Conservation (phyloP, 2,329 filamentous ascomycete genomes). For the Colletotrichum sp. region DNA sequence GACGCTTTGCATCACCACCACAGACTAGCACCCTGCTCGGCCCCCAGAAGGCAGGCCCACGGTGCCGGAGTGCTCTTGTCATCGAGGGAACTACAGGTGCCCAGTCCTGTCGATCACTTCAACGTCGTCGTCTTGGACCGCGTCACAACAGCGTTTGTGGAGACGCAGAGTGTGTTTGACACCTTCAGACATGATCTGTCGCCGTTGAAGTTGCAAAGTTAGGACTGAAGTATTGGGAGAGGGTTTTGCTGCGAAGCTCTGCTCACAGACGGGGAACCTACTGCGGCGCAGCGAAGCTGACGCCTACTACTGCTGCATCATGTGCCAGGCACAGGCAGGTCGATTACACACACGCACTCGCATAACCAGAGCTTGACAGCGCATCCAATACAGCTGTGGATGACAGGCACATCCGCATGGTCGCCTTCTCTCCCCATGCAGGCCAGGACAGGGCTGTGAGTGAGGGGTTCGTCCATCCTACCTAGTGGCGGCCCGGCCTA, state of each 20-base stretch:
- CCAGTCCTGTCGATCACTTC: background rate
- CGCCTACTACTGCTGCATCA: background rate
- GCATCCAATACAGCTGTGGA: background rate
- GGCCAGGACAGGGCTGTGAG: background rate
- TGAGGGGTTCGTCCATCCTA: background rate
- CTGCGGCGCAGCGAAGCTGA: conserved; percentile 5
- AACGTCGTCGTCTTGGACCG: background rate
- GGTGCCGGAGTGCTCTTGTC: background rate
- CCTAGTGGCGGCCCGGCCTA: conserved; percentile 13
- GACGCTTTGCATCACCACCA: conserved; percentile 11
- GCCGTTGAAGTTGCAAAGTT: background rate
- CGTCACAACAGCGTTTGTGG: conserved; percentile 7
- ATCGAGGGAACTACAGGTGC: background rate
- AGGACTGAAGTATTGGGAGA: background rate
- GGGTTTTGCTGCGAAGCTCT: background rate
- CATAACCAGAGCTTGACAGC: background rate
- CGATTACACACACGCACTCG: background rate
- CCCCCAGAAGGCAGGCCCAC: background rate
- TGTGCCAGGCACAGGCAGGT: background rate
- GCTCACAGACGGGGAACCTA: conserved; percentile 3
- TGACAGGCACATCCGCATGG: background rate
- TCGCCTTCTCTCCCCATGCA: background rate
- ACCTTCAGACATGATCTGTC: background rate
- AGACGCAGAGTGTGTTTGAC: background rate
- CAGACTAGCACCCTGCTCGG: background rate